Conservation (phyloP, 306 rosid genomes). For the Astragalus membranaceus region DNA sequence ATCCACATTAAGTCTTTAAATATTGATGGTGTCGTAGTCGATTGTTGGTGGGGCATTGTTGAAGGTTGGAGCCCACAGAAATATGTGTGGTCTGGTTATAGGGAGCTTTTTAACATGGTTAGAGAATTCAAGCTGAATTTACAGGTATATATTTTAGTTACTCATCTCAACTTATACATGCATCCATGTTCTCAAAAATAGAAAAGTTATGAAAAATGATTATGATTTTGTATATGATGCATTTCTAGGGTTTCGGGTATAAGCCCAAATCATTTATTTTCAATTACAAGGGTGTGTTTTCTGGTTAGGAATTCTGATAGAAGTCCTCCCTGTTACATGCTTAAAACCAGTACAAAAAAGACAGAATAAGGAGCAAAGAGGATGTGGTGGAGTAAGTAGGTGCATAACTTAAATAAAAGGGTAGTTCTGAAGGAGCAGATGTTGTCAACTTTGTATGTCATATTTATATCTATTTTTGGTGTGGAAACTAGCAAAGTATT, state of each 20-base stretch:
- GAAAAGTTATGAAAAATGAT: background rate
- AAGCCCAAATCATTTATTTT: slow-evolving; percentile 7
- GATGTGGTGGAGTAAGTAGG: background rate
- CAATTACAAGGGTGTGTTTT: background rate
- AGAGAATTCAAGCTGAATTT: slow-evolving; percentile 75
- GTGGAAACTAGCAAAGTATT: background rate
- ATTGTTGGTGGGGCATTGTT: slow-evolving; percentile 98
- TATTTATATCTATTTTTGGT: background rate
- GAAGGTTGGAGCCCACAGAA: slow-evolving; percentile 91
- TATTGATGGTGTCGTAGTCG: slow-evolving; percentile 75
- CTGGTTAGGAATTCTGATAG: background rate
- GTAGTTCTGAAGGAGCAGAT: background rate
- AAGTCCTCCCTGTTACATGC: background rate
- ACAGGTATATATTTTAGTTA: slow-evolving; percentile 50
- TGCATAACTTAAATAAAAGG: background rate
- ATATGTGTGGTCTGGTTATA: slow-evolving; percentile 90
- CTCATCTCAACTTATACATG: slow-evolving; percentile 1
- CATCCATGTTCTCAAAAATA: background rate
- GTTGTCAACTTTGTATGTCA: background rate
- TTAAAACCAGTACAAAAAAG: background rate
- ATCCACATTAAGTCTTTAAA: slow-evolving; percentile 65
- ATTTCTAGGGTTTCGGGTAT: background rate
- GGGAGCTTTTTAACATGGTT: slow-evolving; percentile 71
- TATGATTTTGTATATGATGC: background rate
- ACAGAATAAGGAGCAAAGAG: background rate